These are phyloP conservation scores for Botrytis fragariae DNA, from an alignment of 2,329 filamentous ascomycete species.

Conservation along the genomic window DNA sequence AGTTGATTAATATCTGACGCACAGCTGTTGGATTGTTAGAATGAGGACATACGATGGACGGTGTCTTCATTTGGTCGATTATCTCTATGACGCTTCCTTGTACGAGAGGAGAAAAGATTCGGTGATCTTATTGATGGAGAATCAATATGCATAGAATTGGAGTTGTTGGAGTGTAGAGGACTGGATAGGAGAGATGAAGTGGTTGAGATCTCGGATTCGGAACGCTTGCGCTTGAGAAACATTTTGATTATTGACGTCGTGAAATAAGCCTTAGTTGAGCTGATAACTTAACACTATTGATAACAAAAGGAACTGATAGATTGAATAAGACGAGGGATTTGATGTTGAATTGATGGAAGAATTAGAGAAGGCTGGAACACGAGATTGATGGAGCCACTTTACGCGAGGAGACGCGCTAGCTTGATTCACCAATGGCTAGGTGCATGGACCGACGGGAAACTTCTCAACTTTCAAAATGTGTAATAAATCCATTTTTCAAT, in stretches of 20 bases:
- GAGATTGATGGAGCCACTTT: constrained; percentile 4
- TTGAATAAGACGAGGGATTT: background rate
- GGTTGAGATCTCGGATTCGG: constrained; percentile 54
- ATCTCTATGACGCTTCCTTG: constrained; percentile 60
- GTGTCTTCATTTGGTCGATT: constrained; percentile 56
- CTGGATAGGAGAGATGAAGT: constrained; percentile 46
- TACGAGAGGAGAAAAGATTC: constrained; percentile 54
- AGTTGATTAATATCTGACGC: constrained; percentile 22
- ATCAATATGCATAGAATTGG: constrained; percentile 40
- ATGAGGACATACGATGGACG: constrained; percentile 33
- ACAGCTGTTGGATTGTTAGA: background rate
- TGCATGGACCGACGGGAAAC: background rate
- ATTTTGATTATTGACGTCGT: constrained; percentile 38
- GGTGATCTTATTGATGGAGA: constrained; percentile 37
- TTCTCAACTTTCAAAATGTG: background rate
- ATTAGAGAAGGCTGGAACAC: constrained; percentile 14
- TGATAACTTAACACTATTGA: background rate
- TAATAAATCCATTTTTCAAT: background rate
- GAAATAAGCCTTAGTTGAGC: background rate
- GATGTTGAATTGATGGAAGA: constrained; percentile 6
- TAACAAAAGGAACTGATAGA: background rate
- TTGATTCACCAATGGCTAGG: background rate
- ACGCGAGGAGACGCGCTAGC: constrained; percentile 14
- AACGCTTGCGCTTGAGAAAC: constrained; percentile 63
- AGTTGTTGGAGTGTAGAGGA: constrained; percentile 37